Percentiles rank a stretch among this genome's conserved stretches.
Evolutionary conservation across 1,139 yeast genomes (phyloP).

Genomic region (Suhomyces choctaworum): DNA sequence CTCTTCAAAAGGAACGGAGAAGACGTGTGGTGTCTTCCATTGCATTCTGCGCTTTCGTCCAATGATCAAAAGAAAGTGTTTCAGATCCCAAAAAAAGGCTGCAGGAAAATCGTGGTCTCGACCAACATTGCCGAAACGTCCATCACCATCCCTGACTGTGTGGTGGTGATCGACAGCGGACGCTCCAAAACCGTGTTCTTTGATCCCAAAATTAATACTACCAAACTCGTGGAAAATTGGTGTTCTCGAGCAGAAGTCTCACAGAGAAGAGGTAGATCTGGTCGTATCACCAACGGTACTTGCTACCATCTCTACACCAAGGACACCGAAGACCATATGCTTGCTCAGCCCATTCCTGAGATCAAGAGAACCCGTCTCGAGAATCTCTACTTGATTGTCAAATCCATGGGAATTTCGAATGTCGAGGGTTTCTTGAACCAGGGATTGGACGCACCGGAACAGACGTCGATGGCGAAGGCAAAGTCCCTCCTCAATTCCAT

Average conservation of each 20-base stretch:
- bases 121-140: constrained; percentile 90
- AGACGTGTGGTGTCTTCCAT: constrained; percentile 59
- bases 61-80: constrained; percentile 82
- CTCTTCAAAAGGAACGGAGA: constrained; percentile 17
- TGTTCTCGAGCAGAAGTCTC: constrained; percentile 89
- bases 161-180: constrained; percentile 87
- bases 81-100: constrained; percentile 47
- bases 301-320: constrained; percentile 80
- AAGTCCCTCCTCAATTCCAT: constrained; percentile 59
- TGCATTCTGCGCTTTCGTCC: constrained; percentile 85
- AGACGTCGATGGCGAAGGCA: constrained; percentile 60
- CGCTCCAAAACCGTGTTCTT: constrained; percentile 76
- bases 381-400: constrained; percentile 76
- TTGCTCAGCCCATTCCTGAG: constrained; percentile 80
- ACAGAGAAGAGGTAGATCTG: constrained; percentile 98
- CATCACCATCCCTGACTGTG: constrained; percentile 91
- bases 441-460: constrained; percentile 83
- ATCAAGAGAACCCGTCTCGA: constrained; percentile 82
- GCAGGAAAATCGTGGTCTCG: constrained; percentile 81
- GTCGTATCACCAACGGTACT: constrained; percentile 81
- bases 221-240: constrained; percentile 78
- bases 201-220: constrained; percentile 65
- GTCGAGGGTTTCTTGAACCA: constrained; percentile 67
- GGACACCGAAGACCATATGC: constrained; percentile 60
- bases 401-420: constrained; percentile 80